phyloP scores from a whole-genome alignment of 2,329 filamentous ascomycete species.

The Aspergillus sp. region DNA sequence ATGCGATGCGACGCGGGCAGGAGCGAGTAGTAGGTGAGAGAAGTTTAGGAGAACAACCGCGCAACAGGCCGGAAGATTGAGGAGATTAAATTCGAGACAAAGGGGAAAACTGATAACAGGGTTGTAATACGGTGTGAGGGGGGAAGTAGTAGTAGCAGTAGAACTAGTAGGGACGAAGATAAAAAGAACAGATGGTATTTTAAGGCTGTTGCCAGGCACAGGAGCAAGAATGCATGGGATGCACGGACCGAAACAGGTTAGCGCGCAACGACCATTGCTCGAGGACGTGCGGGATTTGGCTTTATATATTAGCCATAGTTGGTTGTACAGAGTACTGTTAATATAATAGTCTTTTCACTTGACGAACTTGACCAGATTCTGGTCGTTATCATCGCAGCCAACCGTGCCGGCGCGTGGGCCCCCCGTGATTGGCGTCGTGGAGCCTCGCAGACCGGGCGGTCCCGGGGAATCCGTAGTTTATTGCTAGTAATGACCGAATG shows the following conservation, averaged over 20 bases:
- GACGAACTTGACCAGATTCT: not conserved
- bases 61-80: no score
- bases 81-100: no score
- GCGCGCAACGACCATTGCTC: not conserved
- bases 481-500: no score
- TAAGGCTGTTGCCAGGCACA: not conserved
- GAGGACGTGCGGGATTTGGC: not conserved
- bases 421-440: not conserved
- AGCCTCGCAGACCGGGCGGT: not conserved
- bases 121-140: no score
- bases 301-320: not conserved
- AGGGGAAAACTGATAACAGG: no score
- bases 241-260: not conserved
- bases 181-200: not conserved
- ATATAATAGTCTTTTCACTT: no score
- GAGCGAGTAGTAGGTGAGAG: not conserved
- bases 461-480: not conserved
- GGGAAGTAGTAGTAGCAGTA: not conserved
- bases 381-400: not conserved
- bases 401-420: not conserved
- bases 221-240: not conserved
- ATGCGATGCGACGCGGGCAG: slow-evolving; percentile 4
- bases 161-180: not conserved
- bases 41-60: no score
- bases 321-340: no score